Conservation (phyloP, 2,329 filamentous ascomycete species). For the Lasiodiplodia theobromae region DNA sequence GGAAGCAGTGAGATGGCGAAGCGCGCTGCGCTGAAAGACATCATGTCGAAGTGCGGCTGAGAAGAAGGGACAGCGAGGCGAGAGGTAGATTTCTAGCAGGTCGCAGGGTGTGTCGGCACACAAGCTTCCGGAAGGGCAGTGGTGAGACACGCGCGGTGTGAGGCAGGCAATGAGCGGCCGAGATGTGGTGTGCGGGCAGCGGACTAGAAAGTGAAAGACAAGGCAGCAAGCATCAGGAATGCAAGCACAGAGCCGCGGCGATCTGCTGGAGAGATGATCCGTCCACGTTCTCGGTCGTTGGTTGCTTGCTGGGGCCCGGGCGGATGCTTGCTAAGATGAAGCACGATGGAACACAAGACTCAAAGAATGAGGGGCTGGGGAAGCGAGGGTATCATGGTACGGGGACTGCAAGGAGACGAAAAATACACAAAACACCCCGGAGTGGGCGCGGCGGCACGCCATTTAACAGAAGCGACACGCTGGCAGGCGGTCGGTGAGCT, state of each 20-base stretch:
- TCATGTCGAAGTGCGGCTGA: constrained; percentile 3
- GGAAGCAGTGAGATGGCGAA: constrained; percentile 11
- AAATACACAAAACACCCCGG: constrained; percentile 3
- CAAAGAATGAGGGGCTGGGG: constrained; percentile 28
- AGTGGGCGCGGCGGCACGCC: constrained; percentile 9
- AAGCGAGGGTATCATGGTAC: constrained; percentile 28
- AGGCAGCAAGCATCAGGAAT: constrained; percentile 15
- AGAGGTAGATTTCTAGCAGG: constrained; percentile 2
- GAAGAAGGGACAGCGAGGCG: constrained; percentile 2
- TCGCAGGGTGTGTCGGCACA: not conserved
- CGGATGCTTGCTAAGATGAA: constrained; percentile 22
- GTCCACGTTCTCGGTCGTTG: constrained; percentile 16
- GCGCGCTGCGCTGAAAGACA: constrained; percentile 24
- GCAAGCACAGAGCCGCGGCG: constrained; percentile 13
- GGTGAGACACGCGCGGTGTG: constrained; percentile 25
- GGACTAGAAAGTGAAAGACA: constrained; percentile 8
- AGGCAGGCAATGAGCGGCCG: constrained; percentile 17
- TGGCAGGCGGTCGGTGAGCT: constrained; percentile 1
- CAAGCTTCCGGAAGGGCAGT: constrained; percentile 12
- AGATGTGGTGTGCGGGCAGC: constrained; percentile 7
- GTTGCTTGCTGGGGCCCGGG: constrained; percentile 5
- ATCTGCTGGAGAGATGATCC: constrained; percentile 1
- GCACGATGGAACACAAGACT: constrained; percentile 20
- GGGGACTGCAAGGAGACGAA: constrained; percentile 23
- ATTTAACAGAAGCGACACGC: constrained; percentile 16